Evolutionary conservation across 352 stramenopile species (phyloP), one percentile per base, ranked within the genome.

Genomic region (Phytophthora sansomeana): DNA sequence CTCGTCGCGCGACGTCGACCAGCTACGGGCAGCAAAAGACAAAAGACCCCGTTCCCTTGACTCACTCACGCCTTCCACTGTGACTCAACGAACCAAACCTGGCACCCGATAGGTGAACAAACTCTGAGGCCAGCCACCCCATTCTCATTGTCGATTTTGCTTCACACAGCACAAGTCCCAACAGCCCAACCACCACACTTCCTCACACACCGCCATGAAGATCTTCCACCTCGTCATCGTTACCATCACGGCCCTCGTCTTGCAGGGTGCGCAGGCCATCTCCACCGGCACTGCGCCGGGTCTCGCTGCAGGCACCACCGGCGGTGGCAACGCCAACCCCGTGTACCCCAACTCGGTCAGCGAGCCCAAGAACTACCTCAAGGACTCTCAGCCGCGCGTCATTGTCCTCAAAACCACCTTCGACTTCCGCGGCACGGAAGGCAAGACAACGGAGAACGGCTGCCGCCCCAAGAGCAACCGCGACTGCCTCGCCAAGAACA

Each of bases 331-430:
- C 38, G 55, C 66, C 6, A 36, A 62, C 13, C 65, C 73, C 1
- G 74, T 84, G 11, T 84, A 84, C 56, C 80, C 80, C 4, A 75
- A 19, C 16, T 75, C 58, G 17, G 66, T 81, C 56, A 44, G 21
- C 19, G 57, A 89, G 63, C 75, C 85, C 60, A 81, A 72, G 70
- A 56, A 44, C 29, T 83, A 77, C 54, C 67, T 87, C 41, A 71
- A 54, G 24, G 74, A 84, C 60, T 65, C 24, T 10, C 48, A 75
- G 30, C 53, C 76, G 43, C 74, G 74, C 17, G 79, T 90, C 35
- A 85, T 90, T 60, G 46, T 85, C n/a, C 69, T 87, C 38, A 79
- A 72, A 55, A 74, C 74, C 48, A 57, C 57, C 3, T 87, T 86
- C 42, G 69, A 87, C 64, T 89, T 85, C 58, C 63, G 63, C 14